Conservation (phyloP, 1,139 yeast genomes). For the Kodamaea alishanica region DNA sequence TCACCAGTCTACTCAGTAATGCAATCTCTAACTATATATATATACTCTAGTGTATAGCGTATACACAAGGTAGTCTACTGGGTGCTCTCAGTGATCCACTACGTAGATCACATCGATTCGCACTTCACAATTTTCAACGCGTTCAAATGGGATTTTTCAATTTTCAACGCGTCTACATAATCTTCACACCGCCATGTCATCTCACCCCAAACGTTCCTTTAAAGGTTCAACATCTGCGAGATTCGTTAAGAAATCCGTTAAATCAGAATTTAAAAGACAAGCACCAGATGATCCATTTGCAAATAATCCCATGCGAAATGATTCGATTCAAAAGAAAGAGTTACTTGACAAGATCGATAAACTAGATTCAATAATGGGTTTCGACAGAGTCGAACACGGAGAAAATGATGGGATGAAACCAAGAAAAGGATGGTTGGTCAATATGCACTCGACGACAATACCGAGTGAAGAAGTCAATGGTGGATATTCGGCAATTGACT, state of each 20-base stretch:
- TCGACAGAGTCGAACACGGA: constrained; percentile 70
- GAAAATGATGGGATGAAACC: constrained; percentile 47
- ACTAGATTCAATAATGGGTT: constrained; percentile 79
- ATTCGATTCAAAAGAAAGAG: constrained; percentile 38
- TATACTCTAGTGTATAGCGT: no score
- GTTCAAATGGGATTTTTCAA: no score
- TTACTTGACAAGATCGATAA: constrained; percentile 53
- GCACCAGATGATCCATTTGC: constrained; percentile 19
- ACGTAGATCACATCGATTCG: no score
- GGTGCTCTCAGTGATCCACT: no score
- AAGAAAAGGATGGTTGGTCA: constrained; percentile 81
- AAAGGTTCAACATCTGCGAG: constrained; percentile 56
- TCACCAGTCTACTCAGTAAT: no score
- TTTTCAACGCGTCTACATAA: no score
- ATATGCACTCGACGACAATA: constrained; percentile 73
- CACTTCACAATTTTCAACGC: no score
- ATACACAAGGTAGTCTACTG: no score
- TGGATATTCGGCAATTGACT: constrained; percentile 79
- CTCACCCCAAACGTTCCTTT: constrained; percentile 15
- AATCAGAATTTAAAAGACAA: constrained; percentile 15
- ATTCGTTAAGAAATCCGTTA: constrained; percentile 39
- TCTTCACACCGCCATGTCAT: constrained; percentile 1
- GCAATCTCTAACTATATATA: no score
- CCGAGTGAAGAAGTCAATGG: constrained; percentile 58
- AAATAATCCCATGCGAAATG: constrained; percentile 41